A percentile compares a stretch with the other conserved stretches of the same genome.
phyloP scores from a whole-genome alignment of 2,329 filamentous ascomycete species.

The Dactylella cylindrospora region DNA sequence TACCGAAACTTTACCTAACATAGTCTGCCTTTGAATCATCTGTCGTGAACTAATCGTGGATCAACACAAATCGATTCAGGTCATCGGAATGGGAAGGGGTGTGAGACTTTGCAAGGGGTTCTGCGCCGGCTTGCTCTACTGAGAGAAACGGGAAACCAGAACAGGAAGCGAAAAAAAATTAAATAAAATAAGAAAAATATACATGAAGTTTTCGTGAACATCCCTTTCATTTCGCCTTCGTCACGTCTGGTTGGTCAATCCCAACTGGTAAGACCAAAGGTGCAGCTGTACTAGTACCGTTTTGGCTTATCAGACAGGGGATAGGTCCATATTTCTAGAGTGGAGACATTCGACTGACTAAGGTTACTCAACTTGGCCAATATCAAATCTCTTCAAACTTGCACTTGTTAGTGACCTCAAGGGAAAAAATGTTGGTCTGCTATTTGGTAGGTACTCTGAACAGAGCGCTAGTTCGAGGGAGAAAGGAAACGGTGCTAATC shows the following conservation, averaged over 20 bases:
- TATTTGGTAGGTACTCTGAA: too few relatives aligned
- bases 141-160: too few relatives aligned
- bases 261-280: conserved; percentile 42
- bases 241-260: conserved; percentile 27
- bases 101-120: too few relatives aligned
- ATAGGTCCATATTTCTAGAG: conserved; percentile 32
- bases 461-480: conserved; percentile 43
- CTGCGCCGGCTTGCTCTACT: too few relatives aligned
- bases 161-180: too few relatives aligned
- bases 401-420: conserved; percentile 17
- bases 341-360: conserved; percentile 28
- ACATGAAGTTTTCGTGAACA: conserved; percentile 34
- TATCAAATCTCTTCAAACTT: conserved; percentile 22
- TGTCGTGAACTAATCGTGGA: too few relatives aligned
- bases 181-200: too few relatives aligned
- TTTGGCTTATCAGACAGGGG: conserved; percentile 43
- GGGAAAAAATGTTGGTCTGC: conserved; percentile 14
- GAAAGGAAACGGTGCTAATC: conserved; percentile 13
- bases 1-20: too few relatives aligned
- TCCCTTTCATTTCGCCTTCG: conserved; percentile 39
- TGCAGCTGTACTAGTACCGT: conserved; percentile 44
- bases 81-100: too few relatives aligned
- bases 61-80: too few relatives aligned
- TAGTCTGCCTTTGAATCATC: too few relatives aligned
- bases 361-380: conserved; percentile 8